These are phyloP conservation scores for Styphnolobium japonicum DNA, from an alignment of 306 rosid genomes.

Conservation along the genomic window DNA sequence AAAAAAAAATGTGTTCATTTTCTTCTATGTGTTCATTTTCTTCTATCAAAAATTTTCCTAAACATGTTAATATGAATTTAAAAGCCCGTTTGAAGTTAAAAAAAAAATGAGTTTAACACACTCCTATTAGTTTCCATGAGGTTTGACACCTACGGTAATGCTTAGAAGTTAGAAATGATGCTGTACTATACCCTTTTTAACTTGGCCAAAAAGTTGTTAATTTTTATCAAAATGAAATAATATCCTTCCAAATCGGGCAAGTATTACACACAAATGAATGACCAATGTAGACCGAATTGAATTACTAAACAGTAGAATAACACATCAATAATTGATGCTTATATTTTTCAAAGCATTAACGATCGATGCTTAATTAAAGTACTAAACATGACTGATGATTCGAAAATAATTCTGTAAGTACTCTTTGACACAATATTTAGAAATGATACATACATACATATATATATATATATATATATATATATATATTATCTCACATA, in stretches of 20 bases:
- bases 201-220: neutral
- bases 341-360: neutral
- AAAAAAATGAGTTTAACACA: no score
- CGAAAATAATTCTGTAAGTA: neutral
- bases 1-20: no score
- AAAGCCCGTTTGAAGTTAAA: no score
- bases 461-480: no score
- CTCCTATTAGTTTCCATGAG: neutral
- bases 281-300: neutral
- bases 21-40: no score
- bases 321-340: neutral
- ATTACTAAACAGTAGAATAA: neutral
- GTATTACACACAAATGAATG: neutral
- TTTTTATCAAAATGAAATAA: neutral
- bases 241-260: neutral
- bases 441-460: no score
- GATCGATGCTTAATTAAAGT: constrained; percentile 17
- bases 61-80: no score
- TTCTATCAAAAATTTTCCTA: no score
- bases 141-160: neutral
- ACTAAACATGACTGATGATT: constrained; percentile 4
- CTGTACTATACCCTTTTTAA: neutral
- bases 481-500: no score
- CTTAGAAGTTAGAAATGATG: neutral
- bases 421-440: neutral